phyloP scores from a whole-genome alignment of 768 basidiomycete species.

The Hysterangium stoloniferum region DNA sequence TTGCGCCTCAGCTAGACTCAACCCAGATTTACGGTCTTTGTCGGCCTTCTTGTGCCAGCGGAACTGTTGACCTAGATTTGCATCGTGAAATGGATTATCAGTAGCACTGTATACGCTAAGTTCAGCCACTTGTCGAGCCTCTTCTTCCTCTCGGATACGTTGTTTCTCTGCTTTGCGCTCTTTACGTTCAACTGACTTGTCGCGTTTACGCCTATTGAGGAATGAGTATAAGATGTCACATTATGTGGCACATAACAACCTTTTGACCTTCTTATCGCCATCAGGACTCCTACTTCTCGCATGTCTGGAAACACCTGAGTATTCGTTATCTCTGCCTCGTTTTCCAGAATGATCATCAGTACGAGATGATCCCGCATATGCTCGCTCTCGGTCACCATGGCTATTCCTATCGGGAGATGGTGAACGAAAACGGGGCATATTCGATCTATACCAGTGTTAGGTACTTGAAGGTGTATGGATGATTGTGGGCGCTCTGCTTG shows the following conservation, averaged over 20 bases:
- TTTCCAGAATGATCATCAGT: conserved; percentile 19
- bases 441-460: neutral
- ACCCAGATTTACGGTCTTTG: conserved; percentile 84
- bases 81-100: conserved; percentile 98
- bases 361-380: neutral
- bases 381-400: conserved; percentile 11
- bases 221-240: neutral
- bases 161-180: conserved; percentile 87
- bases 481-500: conserved; percentile 6
- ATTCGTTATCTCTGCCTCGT: conserved; percentile 17
- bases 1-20: conserved; percentile 72
- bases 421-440: conserved; percentile 36
- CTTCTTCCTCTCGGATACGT: conserved; percentile 75
- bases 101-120: conserved; percentile 93
- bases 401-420: conserved; percentile 34
- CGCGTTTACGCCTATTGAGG: conserved; percentile 60
- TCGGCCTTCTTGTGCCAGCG: conserved; percentile 99
- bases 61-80: conserved; percentile 93
- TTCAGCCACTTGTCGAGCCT: conserved; percentile 87
- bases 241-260: conserved; percentile 35
- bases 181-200: conserved; percentile 78
- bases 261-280: conserved; percentile 36
- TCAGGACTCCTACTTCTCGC: conserved; percentile 29
- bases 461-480: no score
- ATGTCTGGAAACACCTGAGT: conserved; percentile 20